Evolutionary conservation across 495 filamentous ascomycete species (phyloP).

Genomic region (Lepidopterella palustris): DNA sequence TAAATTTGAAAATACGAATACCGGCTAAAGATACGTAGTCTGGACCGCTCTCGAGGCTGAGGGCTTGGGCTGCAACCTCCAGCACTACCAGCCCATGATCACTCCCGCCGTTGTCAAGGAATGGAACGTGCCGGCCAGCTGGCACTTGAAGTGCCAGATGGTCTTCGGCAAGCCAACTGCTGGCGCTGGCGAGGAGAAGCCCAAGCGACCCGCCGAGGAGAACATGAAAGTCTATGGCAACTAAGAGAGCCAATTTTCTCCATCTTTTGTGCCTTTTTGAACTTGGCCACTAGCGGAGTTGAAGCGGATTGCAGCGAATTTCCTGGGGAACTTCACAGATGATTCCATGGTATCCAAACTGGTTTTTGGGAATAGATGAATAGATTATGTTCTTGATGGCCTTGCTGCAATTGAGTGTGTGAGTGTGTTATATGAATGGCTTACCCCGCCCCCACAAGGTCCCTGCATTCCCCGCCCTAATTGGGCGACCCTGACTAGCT

Average conservation of each 20-base stretch:
- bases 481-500: too few relatives aligned
- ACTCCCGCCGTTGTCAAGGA: conserved; percentile 13
- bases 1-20: background rate
- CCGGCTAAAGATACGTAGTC: too few relatives aligned
- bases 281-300: background rate
- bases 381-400: too few relatives aligned
- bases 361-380: background rate
- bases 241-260: background rate
- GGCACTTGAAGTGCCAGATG: conserved; percentile 19
- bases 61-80: conserved; percentile 16
- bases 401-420: too few relatives aligned
- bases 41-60: conserved; percentile 22
- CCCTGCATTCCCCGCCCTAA: too few relatives aligned
- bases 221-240: conserved; percentile 19
- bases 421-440: too few relatives aligned
- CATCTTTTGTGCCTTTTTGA: background rate
- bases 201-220: conserved; percentile 16
- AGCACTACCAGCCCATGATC: conserved; percentile 21
- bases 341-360: background rate
- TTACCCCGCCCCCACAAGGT: too few relatives aligned
- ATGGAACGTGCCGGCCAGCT: conserved; percentile 14
- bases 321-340: background rate
- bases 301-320: background rate
- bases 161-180: conserved; percentile 18
- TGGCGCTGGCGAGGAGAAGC: conserved; percentile 7